phyloP scores from a whole-genome alignment of 106 monocot genomes.

The Dactylorhiza incarnata region DNA sequence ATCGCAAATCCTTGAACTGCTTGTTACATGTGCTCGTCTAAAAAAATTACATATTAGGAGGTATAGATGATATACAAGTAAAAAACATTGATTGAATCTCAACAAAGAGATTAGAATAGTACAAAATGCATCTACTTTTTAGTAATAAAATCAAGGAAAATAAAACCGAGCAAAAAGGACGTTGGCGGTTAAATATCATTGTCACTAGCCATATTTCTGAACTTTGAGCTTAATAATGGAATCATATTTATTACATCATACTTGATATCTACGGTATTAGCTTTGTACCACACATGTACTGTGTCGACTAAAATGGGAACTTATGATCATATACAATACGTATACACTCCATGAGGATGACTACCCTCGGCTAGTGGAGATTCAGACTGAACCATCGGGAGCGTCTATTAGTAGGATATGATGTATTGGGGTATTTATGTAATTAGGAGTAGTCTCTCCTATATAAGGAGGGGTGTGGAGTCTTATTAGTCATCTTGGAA shows the following conservation, averaged over 20 bases:
- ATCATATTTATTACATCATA: background rate
- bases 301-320: too few relatives aligned
- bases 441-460: too few relatives aligned
- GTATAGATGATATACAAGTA: background rate
- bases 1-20: conserved; percentile 67
- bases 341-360: too few relatives aligned
- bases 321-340: too few relatives aligned
- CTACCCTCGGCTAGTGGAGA: too few relatives aligned
- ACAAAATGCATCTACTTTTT: background rate
- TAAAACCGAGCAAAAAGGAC: background rate
- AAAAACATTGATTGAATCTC: background rate
- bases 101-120: background rate
- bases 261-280: background rate
- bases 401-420: too few relatives aligned
- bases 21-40: conserved; percentile 27
- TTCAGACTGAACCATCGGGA: too few relatives aligned
- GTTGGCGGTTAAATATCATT: background rate
- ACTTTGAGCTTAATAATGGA: background rate
- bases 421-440: too few relatives aligned
- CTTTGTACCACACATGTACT: background rate
- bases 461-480: too few relatives aligned
- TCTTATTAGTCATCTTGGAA: too few relatives aligned
- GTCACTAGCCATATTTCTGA: background rate
- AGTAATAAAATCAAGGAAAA: background rate
- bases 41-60: background rate